Conservation (phyloP, 192 early-diverging fungal genomes). For the Mortierella claussenii region DNA sequence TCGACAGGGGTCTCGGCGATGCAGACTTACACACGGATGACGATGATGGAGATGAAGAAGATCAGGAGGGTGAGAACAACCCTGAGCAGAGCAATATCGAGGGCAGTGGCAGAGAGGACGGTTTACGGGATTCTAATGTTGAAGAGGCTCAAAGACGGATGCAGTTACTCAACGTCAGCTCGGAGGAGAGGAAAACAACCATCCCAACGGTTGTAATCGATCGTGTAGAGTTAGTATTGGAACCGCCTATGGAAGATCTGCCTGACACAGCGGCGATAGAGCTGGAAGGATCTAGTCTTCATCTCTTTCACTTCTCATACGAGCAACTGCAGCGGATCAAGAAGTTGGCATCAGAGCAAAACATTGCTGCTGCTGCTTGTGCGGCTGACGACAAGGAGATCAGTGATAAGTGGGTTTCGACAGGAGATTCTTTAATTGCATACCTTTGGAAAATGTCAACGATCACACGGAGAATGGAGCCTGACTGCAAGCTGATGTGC, state of each 20-base stretch:
- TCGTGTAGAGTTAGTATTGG: slow-evolving; percentile 7
- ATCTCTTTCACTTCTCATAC: slow-evolving; percentile 34
- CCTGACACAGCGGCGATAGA: slow-evolving; percentile 6
- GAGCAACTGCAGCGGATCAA: slow-evolving; percentile 42
- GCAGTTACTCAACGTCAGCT: neutral
- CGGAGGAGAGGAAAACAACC: neutral
- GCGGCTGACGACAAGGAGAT: slow-evolving; percentile 52
- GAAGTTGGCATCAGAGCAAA: slow-evolving; percentile 48
- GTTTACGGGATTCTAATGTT: neutral
- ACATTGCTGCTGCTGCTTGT: slow-evolving; percentile 51
- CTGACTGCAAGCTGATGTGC: slow-evolving; percentile 52
- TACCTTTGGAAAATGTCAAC: slow-evolving; percentile 53
- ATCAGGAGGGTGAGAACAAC: neutral
- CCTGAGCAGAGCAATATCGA: neutral
- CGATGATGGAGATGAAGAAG: slow-evolving; percentile 8
- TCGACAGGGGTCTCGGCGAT: slow-evolving; percentile 23
- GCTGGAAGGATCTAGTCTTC: slow-evolving; percentile 16
- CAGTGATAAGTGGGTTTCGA: slow-evolving; percentile 53
- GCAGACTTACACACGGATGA: slow-evolving; percentile 10
- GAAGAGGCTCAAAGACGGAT: slow-evolving; percentile 7
- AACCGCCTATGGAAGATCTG: slow-evolving; percentile 7
- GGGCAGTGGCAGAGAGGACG: neutral
- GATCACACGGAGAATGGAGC: slow-evolving; percentile 45
- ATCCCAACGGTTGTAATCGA: slow-evolving; percentile 11
- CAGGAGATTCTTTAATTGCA: slow-evolving; percentile 44